Percentiles rank a stretch among this genome's conserved stretches.
These are phyloP conservation scores for Erodium chrysanthum DNA, from an alignment of 441 rosid genomes.

Conservation along the genomic window DNA sequence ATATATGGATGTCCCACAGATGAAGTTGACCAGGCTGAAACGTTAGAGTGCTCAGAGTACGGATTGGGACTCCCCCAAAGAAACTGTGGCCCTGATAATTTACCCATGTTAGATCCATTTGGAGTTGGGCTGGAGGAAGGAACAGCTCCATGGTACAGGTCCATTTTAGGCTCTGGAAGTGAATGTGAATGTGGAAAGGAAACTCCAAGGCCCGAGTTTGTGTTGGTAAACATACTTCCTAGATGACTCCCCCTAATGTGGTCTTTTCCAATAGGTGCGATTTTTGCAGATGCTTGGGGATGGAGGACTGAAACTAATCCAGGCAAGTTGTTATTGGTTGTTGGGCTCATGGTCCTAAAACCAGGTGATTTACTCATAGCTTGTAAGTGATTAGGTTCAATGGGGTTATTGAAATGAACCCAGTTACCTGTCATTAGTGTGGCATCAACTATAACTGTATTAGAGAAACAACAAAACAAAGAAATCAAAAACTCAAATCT, in stretches of 20 bases:
- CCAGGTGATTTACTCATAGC: constrained; percentile 47
- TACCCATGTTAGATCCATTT: no score
- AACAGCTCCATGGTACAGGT: constrained; percentile 42
- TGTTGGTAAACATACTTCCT: constrained; percentile 34
- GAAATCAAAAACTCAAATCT: constrained; percentile 14
- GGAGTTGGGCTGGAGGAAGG: no score
- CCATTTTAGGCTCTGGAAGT: constrained; percentile 43
- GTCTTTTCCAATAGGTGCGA: constrained; percentile 62
- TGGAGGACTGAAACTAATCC: constrained; percentile 77
- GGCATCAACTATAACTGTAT: no score
- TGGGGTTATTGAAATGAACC: constrained; percentile 59
- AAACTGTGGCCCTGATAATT: constrained; percentile 63
- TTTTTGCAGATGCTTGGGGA: constrained; percentile 38
- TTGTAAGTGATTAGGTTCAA: constrained; percentile 46
- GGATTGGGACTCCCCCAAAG: constrained; percentile 78
- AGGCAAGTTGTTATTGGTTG: constrained; percentile 34
- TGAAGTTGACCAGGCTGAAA: constrained; percentile 51
- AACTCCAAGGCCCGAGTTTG: constrained; percentile 19
- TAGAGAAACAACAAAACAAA: no score
- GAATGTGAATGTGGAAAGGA: constrained; percentile 45
- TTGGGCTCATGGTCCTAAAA: constrained; percentile 41
- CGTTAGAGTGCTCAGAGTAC: constrained; percentile 26
- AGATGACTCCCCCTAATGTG: constrained; percentile 40
- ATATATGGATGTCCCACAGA: constrained; percentile 50
- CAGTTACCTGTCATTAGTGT: constrained; percentile 44